phyloP scores from a whole-genome alignment of 164 flowering plant genomes.

The Taxillus chinensis region DNA sequence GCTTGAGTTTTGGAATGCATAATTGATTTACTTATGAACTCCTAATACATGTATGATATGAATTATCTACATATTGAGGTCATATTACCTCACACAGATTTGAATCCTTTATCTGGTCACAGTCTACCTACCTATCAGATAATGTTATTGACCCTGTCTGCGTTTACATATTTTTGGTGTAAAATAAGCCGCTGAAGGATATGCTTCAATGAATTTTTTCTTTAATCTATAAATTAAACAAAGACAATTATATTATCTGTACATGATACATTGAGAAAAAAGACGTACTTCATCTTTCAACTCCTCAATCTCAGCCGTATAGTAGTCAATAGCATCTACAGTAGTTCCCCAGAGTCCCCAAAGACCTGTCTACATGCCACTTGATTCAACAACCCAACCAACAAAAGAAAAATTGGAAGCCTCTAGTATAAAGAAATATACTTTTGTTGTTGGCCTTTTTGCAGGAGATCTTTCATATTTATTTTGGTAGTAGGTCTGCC shows the following conservation, averaged over 20 bases:
- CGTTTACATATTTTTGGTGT: too few relatives aligned
- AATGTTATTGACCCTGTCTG: too few relatives aligned
- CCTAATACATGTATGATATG: too few relatives aligned
- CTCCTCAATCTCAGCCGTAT: conserved; percentile 44
- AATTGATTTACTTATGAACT: too few relatives aligned
- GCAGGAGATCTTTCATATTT: conserved; percentile 52
- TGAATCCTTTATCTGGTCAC: too few relatives aligned
- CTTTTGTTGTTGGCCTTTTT: conserved; percentile 60
- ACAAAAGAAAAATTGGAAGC: background rate
- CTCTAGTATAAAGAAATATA: conserved; percentile 15
- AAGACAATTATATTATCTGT: background rate
- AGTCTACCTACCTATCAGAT: too few relatives aligned
- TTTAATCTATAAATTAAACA: background rate
- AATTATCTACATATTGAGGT: too few relatives aligned
- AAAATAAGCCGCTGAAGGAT: too few relatives aligned
- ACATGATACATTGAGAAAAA: background rate
- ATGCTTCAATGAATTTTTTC: too few relatives aligned
- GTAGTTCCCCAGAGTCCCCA: conserved; percentile 58
- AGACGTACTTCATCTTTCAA: conserved; percentile 46
- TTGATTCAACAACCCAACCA: conserved; percentile 7
- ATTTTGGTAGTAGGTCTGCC: conserved; percentile 62
- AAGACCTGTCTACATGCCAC: conserved; percentile 59
- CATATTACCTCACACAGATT: too few relatives aligned
- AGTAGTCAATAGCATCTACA: conserved; percentile 74
- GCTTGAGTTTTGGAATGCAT: too few relatives aligned